Conservation (phyloP, 306 rosid genomes). For the Biancaea sappan region DNA sequence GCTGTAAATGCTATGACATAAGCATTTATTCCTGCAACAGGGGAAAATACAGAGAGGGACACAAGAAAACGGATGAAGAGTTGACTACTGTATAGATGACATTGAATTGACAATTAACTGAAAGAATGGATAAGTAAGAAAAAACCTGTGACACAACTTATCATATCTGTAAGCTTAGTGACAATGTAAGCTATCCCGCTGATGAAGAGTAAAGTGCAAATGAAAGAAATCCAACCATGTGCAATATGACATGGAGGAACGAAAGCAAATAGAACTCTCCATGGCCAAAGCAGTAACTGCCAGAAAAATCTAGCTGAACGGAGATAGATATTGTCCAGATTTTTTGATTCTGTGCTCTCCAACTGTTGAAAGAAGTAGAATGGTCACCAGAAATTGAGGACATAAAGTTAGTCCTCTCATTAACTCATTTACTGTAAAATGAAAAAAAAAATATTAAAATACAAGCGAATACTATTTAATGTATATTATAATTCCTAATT, state of each 20-base stretch:
- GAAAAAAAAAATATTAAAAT: not conserved
- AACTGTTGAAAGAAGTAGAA: constrained; percentile 55
- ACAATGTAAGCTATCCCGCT: constrained; percentile 86
- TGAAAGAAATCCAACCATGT: constrained; percentile 95
- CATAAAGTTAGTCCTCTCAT: constrained; percentile 1
- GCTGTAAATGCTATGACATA: constrained; percentile 97
- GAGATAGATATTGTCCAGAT: constrained; percentile 43
- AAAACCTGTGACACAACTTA: constrained; percentile 96
- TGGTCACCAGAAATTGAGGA: constrained; percentile 22
- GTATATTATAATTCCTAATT: constrained; percentile 26
- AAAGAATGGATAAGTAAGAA: constrained; percentile 34
- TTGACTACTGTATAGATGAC: not conserved
- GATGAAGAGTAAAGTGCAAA: constrained; percentile 81
- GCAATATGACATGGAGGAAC: constrained; percentile 87
- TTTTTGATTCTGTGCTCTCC: constrained; percentile 61
- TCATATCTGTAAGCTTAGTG: constrained; percentile 81
- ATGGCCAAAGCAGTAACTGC: constrained; percentile 71
- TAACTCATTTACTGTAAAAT: not conserved
- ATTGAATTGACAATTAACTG: constrained; percentile 20
- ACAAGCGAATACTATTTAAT: constrained; percentile 7
- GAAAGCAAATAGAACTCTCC: constrained; percentile 85
- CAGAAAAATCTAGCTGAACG: constrained; percentile 58
- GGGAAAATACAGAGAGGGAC: constrained; percentile 5
- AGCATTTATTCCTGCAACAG: constrained; percentile 79
- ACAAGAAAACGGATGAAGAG: constrained; percentile 10